These are phyloP conservation scores for Akanthomyces lecanii DNA, from an alignment of 2,329 filamentous ascomycete species.

Conservation along the genomic window DNA sequence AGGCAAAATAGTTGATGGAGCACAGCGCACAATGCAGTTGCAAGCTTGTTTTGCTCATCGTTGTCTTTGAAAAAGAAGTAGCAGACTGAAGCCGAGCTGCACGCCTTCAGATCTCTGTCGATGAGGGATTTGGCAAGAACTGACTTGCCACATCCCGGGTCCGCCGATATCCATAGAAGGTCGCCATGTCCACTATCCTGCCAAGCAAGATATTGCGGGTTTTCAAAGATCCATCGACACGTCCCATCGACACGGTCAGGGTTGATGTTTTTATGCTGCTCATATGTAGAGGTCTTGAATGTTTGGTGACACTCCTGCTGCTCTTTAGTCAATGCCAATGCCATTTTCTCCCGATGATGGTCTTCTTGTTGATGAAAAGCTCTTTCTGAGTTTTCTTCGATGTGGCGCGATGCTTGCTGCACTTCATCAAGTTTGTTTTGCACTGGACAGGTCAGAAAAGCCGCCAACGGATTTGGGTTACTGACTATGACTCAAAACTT, in stretches of 20 bases:
- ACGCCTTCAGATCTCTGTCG: slow-evolving; percentile 21
- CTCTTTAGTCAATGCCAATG: not conserved
- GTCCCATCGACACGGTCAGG: slow-evolving; percentile 27
- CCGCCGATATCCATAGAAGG: slow-evolving; percentile 38
- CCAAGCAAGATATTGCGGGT: slow-evolving; percentile 27
- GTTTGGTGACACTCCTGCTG: slow-evolving; percentile 21
- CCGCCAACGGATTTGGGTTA: too few species aligned
- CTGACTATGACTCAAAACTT: too few species aligned
- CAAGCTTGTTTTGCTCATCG: slow-evolving; percentile 29
- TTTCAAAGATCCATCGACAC: slow-evolving; percentile 32
- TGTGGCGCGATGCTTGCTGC: too few species aligned
- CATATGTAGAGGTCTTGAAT: slow-evolving; percentile 27
- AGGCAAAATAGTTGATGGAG: slow-evolving; percentile 36
- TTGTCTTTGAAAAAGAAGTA: slow-evolving; percentile 45
- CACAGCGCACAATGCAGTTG: slow-evolving; percentile 31
- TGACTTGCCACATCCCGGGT: slow-evolving; percentile 43
- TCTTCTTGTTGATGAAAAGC: not conserved
- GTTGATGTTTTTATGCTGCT: slow-evolving; percentile 30
- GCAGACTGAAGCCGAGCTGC: slow-evolving; percentile 21
- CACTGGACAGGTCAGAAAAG: too few species aligned
- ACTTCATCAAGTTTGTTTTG: too few species aligned
- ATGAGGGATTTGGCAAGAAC: slow-evolving; percentile 36
- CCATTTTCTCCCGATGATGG: not conserved
- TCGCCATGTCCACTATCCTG: slow-evolving; percentile 19
- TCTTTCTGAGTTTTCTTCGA: too few species aligned